These are phyloP conservation scores for Aspergillus ochraceoroseus DNA, from an alignment of 2,329 filamentous ascomycete species.

Conservation along the genomic window DNA sequence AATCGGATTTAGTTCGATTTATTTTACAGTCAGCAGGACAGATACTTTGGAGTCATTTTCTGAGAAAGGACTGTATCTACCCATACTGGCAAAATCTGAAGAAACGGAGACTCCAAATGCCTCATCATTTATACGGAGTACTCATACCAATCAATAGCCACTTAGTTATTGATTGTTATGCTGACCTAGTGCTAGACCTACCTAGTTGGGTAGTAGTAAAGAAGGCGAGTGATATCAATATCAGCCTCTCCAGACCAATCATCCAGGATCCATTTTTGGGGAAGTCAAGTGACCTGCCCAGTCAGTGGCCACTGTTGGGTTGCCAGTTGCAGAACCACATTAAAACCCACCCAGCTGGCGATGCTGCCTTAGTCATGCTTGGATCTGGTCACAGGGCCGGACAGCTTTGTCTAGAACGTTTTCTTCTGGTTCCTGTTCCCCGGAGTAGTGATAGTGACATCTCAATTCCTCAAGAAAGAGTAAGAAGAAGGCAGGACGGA, in stretches of 20 bases:
- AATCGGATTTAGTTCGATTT: constrained; percentile 18
- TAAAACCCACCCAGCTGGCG: no score
- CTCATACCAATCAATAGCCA: no score
- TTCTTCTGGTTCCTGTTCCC: constrained; percentile 4
- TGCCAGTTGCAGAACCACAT: no score
- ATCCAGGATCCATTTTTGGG: constrained; percentile 20
- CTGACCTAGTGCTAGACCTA: no score
- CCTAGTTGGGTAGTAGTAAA: no score
- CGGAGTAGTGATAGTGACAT: no score
- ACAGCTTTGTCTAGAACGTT: constrained; percentile 22
- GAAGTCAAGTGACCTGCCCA: constrained; percentile 24
- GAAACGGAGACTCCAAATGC: no score
- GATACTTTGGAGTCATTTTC: constrained; percentile 3
- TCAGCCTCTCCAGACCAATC: constrained; percentile 17
- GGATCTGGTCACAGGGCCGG: constrained; percentile 25
- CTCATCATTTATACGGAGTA: no score
- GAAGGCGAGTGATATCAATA: no score
- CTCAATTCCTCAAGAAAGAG: constrained; percentile 3
- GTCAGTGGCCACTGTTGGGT: constrained; percentile 4
- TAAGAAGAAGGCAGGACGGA: background rate
- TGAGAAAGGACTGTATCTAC: no score
- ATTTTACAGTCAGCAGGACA: constrained; percentile 29
- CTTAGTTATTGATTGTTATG: no score
- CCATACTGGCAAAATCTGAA: no score
- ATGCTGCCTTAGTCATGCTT: constrained; percentile 25